Evolutionary conservation across 176 grass and related monocot genomes (phyloP).

Genomic region (Carex myosuroides): DNA sequence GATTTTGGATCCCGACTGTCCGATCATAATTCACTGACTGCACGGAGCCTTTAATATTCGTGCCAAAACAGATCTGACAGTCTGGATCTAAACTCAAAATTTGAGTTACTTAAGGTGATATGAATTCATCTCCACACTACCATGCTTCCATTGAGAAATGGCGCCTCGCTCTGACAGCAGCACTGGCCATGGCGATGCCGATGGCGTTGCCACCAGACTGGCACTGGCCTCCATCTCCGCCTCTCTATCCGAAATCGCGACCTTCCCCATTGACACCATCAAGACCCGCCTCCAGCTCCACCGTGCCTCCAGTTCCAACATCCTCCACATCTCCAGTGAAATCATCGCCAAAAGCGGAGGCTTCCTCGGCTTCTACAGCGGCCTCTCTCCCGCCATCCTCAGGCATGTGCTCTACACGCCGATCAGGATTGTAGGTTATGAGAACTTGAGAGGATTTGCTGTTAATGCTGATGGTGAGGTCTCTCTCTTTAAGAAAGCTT

Average conservation of each 20-base stretch:
- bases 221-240: slow-evolving; percentile 58
- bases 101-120: no score
- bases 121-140: not conserved
- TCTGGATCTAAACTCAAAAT: no score
- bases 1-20: no score
- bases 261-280: slow-evolving; percentile 67
- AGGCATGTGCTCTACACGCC: slow-evolving; percentile 76
- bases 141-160: slow-evolving; percentile 1
- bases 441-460: slow-evolving; percentile 46
- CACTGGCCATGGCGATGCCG: slow-evolving; percentile 8
- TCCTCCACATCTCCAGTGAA: slow-evolving; percentile 47
- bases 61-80: no score
- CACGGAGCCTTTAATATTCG: no score
- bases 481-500: slow-evolving; percentile 43
- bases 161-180: slow-evolving; percentile 6
- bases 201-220: slow-evolving; percentile 22
- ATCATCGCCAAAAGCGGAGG: slow-evolving; percentile 49
- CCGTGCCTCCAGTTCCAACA: slow-evolving; percentile 16
- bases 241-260: slow-evolving; percentile 51
- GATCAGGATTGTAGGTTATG: slow-evolving; percentile 71
- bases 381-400: slow-evolving; percentile 61
- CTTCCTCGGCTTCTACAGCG: slow-evolving; percentile 40
- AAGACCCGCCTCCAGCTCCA: slow-evolving; percentile 81
- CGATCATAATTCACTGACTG: no score
- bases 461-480: slow-evolving; percentile 27